Conservation (phyloP, 1,284 basidiomycete species). For the Coniferiporia sulphurascens region DNA sequence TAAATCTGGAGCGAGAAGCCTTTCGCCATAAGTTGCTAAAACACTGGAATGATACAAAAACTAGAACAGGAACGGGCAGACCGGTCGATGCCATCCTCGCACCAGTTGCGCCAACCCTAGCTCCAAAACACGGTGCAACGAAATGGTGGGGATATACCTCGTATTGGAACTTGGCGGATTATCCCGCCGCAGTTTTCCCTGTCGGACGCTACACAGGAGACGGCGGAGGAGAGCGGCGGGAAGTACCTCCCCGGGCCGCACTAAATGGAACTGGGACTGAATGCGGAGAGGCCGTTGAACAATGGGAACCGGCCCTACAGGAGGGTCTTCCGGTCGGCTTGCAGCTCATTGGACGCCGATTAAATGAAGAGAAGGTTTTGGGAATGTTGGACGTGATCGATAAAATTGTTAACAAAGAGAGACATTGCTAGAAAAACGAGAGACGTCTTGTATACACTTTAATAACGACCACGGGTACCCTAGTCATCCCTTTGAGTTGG, state of each 20-base stretch:
- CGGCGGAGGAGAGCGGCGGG: too few relatives aligned
- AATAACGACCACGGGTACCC: too few relatives aligned
- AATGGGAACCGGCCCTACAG: conserved; percentile 42
- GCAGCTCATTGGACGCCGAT: conserved; percentile 45
- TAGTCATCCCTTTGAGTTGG: too few relatives aligned
- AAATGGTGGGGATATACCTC: conserved; percentile 50
- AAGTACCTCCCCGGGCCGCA: not conserved
- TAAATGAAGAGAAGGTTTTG: conserved; percentile 45
- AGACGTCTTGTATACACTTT: too few relatives aligned
- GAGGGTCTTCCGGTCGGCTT: conserved; percentile 41
- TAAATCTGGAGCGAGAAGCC: conserved; percentile 41
- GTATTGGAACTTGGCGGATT: conserved; percentile 56
- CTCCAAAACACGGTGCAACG: conserved; percentile 46
- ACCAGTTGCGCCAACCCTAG: conserved; percentile 48
- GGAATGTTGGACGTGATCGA: conserved; percentile 43
- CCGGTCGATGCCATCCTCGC: conserved; percentile 51
- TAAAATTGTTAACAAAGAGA: conserved; percentile 12
- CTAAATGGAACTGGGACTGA: not conserved
- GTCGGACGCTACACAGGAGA: conserved; percentile 28
- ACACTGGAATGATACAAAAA: conserved; percentile 49
- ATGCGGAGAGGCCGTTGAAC: conserved; percentile 13
- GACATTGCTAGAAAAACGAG: too few relatives aligned
- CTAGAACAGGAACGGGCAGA: conserved; percentile 42
- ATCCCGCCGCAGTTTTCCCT: conserved; percentile 49
- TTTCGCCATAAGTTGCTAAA: conserved; percentile 39